Evolutionary conservation across 2,329 filamentous ascomycete genomes (phyloP), one percentile per base, ranked within the genome.

Genomic region (Eutypella sp.): DNA sequence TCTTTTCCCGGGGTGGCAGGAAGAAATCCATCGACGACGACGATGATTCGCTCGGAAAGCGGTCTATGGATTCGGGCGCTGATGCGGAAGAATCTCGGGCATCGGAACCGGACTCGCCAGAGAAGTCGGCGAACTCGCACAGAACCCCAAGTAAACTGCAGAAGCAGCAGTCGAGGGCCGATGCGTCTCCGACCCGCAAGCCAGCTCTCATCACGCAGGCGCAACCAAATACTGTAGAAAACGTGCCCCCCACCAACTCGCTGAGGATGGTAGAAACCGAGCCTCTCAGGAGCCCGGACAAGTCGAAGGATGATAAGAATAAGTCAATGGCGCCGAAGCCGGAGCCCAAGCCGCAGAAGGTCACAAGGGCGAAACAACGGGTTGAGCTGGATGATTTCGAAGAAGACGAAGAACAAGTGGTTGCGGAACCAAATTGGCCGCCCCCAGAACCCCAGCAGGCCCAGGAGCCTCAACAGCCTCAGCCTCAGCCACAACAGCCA

Each of bases 371-470:
- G 1, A 82, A 81, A 51, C 69, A 78, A 15, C 79, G 84, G 20
- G 73, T 84, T 50, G 82, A 84, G 45, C 71, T 89, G 11, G 86
- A 89, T 57, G 84, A 87, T 52, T 85, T 86, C 39, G 85, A 69
- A 1, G 72, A 73, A 29, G 64, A 70, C n/a, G 46, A 55, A 5
- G 41, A 53, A 11, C 48, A n/a, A n/a, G n/a, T n/a, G n/a, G n/a
- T n/a, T n/a, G n/a, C 60, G 5, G 59, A 62, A 36, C 60, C 63
- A 34, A 51, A 46, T 16, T 53, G 47, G 15, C 44, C 57, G 22
- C 47, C 58, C 27, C 49, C 58, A 44, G 54, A 63, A 49, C 51
- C 67, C 15, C 54, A 58, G 36, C 46, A 39, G n/a, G 38, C 54
- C 31, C 36, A 25, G 19, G 53, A 33, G 45, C 56, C 18, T 41